Base-by-base conservation (phyloP, 140 eudicot species). In the Oenanthe javanica region DNA sequence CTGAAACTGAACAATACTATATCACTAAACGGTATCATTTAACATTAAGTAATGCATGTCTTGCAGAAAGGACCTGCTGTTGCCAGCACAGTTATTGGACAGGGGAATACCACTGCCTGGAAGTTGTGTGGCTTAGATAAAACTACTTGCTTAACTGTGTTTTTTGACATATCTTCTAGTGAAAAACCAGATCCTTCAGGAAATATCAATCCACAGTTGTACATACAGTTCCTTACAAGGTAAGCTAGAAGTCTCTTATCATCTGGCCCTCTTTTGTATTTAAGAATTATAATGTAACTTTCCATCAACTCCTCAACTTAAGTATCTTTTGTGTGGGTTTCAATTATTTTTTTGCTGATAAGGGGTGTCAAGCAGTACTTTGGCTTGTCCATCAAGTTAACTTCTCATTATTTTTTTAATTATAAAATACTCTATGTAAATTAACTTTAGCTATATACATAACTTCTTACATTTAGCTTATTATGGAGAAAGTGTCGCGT, bases 1-100 rank as follows among this genome's bases (percentile, higher is more conserved):
- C 47, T 48, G 47, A 12, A 8, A 47, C 36, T 52, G 38, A 13
- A 54, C 23, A 54, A 45, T 21, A 71, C 43, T 55, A 8, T 36
- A 27, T 85, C 51, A 40, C 15, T 61, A 70, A 70, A 48, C 16
- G 51, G n/a, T 36, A 49, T 3, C 9, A 69, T 79, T 46, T 21
- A 9, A 73, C 8, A 43, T 21, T 9, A 18, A 6, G 27, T 19
- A 45, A 15, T 15, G 51, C 18, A 48, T 61, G 47, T n/a, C 55
- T 82, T 85, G 89, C 97, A 93, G 98, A 93, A 93, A 90, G 97
- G 98, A 78, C 93, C 97, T 77, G 91, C 97, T 57, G 96, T 93
- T 61, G 91, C 97, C 9, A 90, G 81, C 85, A 84, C 97, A 67
- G 85, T 84, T 64, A 90, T 90, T 57, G 98, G 98, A 46, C 90